Evolutionary conservation across 2,329 filamentous ascomycete species (phyloP), one percentile per base, ranked within the genome.

Genomic region (Botrytis deweyae): DNA sequence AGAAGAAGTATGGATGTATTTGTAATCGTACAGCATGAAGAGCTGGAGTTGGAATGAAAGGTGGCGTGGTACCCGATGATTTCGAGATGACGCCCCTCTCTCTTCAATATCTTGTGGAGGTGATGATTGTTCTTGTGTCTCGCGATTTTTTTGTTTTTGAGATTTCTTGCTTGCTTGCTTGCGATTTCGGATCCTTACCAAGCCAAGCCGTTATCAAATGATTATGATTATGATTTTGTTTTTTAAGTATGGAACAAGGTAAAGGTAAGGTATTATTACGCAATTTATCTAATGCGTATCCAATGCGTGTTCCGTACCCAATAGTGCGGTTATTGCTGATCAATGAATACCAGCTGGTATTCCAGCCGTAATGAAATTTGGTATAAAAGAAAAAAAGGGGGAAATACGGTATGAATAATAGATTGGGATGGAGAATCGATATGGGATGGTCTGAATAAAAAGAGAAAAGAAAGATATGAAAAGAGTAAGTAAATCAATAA

Each of bases 121-220:
- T 7, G 49, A 8, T 65, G 42, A 12, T 65, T 65, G 61, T 65
- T 7, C 6, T 10, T 67, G 64, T 49, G 42, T 40, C 22, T 40
- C 29, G 33, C 46, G 22, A 67, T 42, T 16, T 58, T 42, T 42
- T 33, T 1, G 49, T 58, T 42, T 33, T 33, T 1, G 49, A n/a
- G 25, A 16, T n/a, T 16, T 52, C 49, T 52, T 52, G 49, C 49
- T 25, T 49, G 46, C n/a, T 10, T 49, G 46, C 22, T 49, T 49
- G 46, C n/a, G 66, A 69, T 69, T 69, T 69, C 49, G 49, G 49
- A 69, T 69, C 66, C 55, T n/a, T n/a, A 29, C 66, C 49, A 46
- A 52, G 18, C 10, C 63, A 46, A 67, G 18, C 10, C 63, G 36
- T 33, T 29, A 36, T 42, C 63, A 70, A 55, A 70, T 58, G 16